These are phyloP conservation scores for Paecilomyces fulvus DNA, from an alignment of 2,329 filamentous ascomycete species.

Conservation along the genomic window DNA sequence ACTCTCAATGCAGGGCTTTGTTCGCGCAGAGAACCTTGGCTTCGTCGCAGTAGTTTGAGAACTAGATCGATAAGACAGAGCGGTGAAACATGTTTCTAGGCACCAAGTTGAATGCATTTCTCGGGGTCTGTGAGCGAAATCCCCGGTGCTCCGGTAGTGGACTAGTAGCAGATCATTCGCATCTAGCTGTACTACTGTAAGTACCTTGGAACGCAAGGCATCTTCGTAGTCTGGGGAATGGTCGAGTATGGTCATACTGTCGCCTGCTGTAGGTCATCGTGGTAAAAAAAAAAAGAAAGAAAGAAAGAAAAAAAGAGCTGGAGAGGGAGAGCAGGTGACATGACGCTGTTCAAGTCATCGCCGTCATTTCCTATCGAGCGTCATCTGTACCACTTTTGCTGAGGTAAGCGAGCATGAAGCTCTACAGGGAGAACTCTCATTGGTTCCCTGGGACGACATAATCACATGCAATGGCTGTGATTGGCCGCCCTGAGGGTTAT, in stretches of 20 bases:
- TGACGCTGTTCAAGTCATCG: neutral
- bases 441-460: constrained; percentile 1
- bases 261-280: neutral
- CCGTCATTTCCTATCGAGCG: neutral
- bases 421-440: constrained; percentile 2
- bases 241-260: neutral
- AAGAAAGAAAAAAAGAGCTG: no score
- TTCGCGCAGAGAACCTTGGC: neutral
- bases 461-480: constrained; percentile 2
- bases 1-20: neutral
- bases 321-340: neutral
- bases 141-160: neutral
- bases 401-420: constrained; percentile 2
- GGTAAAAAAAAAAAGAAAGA: neutral
- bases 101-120: neutral
- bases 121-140: neutral
- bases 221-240: neutral
- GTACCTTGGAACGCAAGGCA: neutral
- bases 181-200: neutral
- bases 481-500: constrained; percentile 4
- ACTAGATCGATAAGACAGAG: neutral
- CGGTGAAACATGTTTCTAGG: neutral
- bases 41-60: neutral
- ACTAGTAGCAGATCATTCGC: neutral
- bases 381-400: constrained; percentile 1